Base-by-base conservation (phyloP, 2,329 filamentous ascomycete species). In the Trichoderma harzianum region DNA sequence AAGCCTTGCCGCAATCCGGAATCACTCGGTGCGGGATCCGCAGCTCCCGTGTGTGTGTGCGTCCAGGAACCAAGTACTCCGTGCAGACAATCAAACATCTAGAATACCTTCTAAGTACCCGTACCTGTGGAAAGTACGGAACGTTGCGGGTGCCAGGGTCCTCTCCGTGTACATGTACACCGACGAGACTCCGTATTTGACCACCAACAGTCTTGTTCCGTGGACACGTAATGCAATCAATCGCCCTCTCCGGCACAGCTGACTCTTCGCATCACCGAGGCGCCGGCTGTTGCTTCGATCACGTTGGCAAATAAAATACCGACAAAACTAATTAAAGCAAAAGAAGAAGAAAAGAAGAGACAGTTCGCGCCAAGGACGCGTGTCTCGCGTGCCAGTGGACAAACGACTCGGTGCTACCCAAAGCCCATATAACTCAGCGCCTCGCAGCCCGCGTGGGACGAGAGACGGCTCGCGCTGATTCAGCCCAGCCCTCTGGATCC, bases 401-500 rank as follows among this genome's bases (percentile, higher is more conserved):
- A 26, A 58, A 39, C 32, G 8, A 30, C 64, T 7, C 12, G 55
- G 66, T 69, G 66, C 55, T 24, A 69, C 55, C 36, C 39, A 43
- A 51, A 28, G 53, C 18, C 60, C 53, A 30, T 36, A 36, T 68
- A 58, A 28, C 36, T 18, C 55, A 61, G 36, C 55, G 36, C 55
- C 66, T 61, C 55, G 55, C 66, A 61, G 36, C 66, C 55, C 53
- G 55, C 66, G 66, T 69, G 66, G 55, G 66, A 69, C 66, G 55
- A 43, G 30, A 21, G 24, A 51, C 28, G 18, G 34, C 24, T 60
- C n/a, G 24, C 65, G 51, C 65, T 51, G 55, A 69, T 69, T 51
- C 55, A 69, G 65, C 65, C 65, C 65, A 69, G 65, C 55, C 65
- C 34, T 47, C 66, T n/a, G 36, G 66, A 61, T 69, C 66, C 66